Evolutionary conservation across 345 rosid genomes (phyloP).

Genomic region (Angophora floribunda): DNA sequence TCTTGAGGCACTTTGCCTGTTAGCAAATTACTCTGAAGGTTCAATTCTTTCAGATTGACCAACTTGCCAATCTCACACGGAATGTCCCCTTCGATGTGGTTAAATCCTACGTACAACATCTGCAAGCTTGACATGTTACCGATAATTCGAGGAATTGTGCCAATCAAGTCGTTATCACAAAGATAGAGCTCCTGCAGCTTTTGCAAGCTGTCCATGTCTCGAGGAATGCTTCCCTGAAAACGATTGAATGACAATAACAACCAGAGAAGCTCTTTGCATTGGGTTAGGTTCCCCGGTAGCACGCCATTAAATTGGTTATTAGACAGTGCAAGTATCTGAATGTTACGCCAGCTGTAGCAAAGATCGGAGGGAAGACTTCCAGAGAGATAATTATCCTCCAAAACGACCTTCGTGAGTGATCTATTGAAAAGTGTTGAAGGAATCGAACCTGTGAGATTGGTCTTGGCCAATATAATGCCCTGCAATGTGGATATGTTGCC

Average conservation of each 20-base stretch:
- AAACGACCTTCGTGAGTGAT: neutral
- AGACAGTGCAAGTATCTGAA: neutral
- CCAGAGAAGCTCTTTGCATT: neutral
- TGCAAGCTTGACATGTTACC: neutral
- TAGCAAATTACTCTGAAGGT: neutral
- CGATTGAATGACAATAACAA: accelerated
- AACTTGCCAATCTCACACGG: neutral
- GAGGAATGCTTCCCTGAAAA: neutral
- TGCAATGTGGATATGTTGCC: neutral
- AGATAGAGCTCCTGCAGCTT: neutral
- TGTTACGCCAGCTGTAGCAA: neutral
- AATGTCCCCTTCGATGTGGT: neutral
- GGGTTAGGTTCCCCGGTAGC: neutral
- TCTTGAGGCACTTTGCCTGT: neutral
- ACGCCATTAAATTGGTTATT: neutral
- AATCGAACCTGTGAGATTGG: neutral
- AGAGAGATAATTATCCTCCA: accelerated
- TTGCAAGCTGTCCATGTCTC: neutral
- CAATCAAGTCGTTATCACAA: neutral
- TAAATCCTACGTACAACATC: accelerated
- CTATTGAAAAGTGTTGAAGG: neutral
- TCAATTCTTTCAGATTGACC: neutral
- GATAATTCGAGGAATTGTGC: neutral
- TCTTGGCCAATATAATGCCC: neutral
- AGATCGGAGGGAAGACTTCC: neutral